Percentiles rank a stretch among this genome's conserved stretches.
These are phyloP conservation scores for Komagataea norvegica DNA, from an alignment of 1,139 yeast genomes.

Conservation along the genomic window DNA sequence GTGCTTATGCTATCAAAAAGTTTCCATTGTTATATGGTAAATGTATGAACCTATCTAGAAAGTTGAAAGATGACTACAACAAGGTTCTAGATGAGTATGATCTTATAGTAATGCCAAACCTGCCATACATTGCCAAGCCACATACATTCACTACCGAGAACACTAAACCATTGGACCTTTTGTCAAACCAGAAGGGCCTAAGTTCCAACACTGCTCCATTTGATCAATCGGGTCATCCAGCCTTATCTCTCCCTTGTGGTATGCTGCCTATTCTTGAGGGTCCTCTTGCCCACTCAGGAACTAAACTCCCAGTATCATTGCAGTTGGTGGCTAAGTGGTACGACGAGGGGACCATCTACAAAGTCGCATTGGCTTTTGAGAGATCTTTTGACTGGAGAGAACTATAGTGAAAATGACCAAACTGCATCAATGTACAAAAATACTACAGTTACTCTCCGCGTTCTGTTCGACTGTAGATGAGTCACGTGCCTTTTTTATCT, in stretches of 20 bases:
- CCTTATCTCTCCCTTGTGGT: conserved; percentile 33
- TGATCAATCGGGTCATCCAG: conserved; percentile 36
- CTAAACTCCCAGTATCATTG: conserved; percentile 36
- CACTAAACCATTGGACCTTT: conserved; percentile 16
- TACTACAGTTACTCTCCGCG: no score
- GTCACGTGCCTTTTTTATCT: no score
- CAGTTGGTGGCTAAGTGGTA: conserved; percentile 51
- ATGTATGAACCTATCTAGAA: conserved; percentile 32
- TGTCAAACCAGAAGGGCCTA: conserved; percentile 32
- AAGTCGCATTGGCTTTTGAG: conserved; percentile 38
- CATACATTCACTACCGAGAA: conserved; percentile 22
- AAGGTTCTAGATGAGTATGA: conserved; percentile 29
- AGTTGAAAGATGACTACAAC: conserved; percentile 31
- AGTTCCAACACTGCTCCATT: conserved; percentile 36
- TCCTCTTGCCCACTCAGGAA: conserved; percentile 17
- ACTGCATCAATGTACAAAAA: no score
- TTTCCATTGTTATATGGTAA: conserved; percentile 34
- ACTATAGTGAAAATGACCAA: no score
- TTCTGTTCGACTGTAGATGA: no score
- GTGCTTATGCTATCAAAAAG: conserved; percentile 30
- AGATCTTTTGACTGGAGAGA: conserved; percentile 11
- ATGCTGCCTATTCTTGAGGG: conserved; percentile 30
- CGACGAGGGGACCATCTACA: conserved; percentile 40
- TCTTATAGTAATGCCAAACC: conserved; percentile 28
- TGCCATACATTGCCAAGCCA: conserved; percentile 28